These are phyloP conservation scores for Odontarrhena argentea DNA, from an alignment of 345 rosid species.

Conservation along the genomic window DNA sequence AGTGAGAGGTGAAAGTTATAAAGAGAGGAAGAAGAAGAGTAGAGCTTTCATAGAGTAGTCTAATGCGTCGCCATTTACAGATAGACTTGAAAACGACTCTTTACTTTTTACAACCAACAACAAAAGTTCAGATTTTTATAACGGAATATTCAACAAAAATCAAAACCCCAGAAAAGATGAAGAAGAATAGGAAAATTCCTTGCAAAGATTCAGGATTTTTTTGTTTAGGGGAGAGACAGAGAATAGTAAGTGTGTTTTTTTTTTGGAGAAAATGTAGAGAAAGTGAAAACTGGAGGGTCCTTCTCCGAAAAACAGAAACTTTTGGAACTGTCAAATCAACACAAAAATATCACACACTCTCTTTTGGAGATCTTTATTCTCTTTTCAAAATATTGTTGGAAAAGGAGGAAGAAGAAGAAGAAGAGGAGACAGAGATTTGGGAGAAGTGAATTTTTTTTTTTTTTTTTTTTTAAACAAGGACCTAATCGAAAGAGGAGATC, in stretches of 20 bases:
- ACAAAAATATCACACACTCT: conserved; percentile 1
- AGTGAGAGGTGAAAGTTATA: conserved; percentile 30
- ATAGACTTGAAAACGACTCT: conserved; percentile 50
- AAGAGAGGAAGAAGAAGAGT: conserved; percentile 35
- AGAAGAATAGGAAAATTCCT: too few species aligned
- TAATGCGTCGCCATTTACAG: conserved; percentile 45
- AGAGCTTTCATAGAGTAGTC: conserved; percentile 42
- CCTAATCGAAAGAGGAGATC: conserved; percentile 51
- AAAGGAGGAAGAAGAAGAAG: not conserved
- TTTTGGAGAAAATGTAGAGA: conserved; percentile 5
- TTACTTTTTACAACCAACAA: not conserved
- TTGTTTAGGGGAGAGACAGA: conserved; percentile 13
- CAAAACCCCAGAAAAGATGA: too few species aligned
- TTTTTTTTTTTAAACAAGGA: not conserved
- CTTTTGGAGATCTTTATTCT: conserved; percentile 7
- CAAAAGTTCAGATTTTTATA: conserved; percentile 33
- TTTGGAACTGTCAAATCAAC: conserved; percentile 42
- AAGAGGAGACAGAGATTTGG: conserved; percentile 36
- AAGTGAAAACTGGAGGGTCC: conserved; percentile 24
- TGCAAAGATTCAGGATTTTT: too few species aligned
- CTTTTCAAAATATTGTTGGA: conserved; percentile 16
- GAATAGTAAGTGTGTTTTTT: not conserved
- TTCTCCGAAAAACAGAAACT: conserved; percentile 41
- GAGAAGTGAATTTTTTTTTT: conserved; percentile 23
- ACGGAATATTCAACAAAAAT: conserved; percentile 17